Conservation (phyloP, 1,284 basidiomycete genomes). For the Coniophora puteana region DNA sequence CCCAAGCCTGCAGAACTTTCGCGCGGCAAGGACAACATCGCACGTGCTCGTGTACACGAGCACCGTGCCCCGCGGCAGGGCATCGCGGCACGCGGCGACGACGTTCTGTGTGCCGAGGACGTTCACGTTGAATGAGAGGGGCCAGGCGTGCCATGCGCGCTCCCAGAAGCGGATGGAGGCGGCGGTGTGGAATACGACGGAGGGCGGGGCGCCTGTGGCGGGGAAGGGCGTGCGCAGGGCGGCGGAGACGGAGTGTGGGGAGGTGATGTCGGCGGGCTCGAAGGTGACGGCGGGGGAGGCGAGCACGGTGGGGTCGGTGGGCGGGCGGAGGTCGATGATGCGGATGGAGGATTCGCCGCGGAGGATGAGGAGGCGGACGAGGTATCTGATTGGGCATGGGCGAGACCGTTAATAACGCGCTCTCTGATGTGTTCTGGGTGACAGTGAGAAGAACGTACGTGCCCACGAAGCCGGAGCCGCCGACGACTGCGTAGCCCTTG, state of each 20-base stretch:
- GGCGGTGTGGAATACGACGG: constrained; percentile 31
- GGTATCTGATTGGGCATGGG: constrained; percentile 19
- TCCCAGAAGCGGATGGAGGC: constrained; percentile 34
- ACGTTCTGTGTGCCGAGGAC: constrained; percentile 29
- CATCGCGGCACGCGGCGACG: constrained; percentile 21
- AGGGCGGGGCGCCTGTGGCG: constrained; percentile 20
- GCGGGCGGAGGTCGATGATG: constrained; percentile 30
- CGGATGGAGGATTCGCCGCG: constrained; percentile 31
- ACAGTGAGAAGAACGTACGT: constrained; percentile 19
- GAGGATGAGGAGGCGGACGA: constrained; percentile 29
- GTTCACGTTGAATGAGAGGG: constrained; percentile 27
- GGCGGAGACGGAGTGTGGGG: constrained; percentile 21
- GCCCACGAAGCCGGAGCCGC: constrained; percentile 33
- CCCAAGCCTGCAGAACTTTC: constrained; percentile 26
- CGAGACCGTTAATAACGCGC: background rate
- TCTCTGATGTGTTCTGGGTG: no score
- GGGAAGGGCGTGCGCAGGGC: constrained; percentile 22
- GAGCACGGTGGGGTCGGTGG: constrained; percentile 16
- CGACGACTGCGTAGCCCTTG: constrained; percentile 28
- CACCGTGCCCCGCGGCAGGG: constrained; percentile 22
- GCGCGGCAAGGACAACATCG: constrained; percentile 20
- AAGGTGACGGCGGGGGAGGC: constrained; percentile 26
- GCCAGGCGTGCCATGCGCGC: constrained; percentile 27
- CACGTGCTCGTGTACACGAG: constrained; percentile 30
- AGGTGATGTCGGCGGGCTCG: constrained; percentile 28